These are phyloP conservation scores for Hamigera avellanea DNA, from an alignment of 495 filamentous ascomycete genomes.

Conservation along the genomic window DNA sequence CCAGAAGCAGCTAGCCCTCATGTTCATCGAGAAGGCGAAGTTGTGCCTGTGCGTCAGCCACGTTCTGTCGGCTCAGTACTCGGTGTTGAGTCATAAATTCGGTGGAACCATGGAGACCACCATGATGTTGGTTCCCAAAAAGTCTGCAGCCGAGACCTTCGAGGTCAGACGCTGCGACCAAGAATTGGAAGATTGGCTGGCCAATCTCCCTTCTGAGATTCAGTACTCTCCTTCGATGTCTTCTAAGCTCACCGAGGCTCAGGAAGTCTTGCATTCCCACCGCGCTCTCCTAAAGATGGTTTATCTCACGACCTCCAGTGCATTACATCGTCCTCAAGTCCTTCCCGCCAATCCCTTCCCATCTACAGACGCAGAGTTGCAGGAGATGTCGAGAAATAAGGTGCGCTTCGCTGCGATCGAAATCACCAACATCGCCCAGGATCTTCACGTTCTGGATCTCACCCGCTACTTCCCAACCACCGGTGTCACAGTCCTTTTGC, in stretches of 20 bases:
- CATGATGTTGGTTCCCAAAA: slow-evolving; percentile 84
- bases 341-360: slow-evolving; percentile 57
- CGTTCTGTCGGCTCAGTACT: slow-evolving; percentile 78
- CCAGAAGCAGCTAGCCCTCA: slow-evolving; percentile 62
- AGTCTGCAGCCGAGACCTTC: slow-evolving; percentile 62
- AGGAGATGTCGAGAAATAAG: slow-evolving; percentile 67
- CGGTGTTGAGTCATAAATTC: slow-evolving; percentile 72
- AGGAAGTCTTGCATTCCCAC: slow-evolving; percentile 56
- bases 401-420: slow-evolving; percentile 69
- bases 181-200: slow-evolving; percentile 61
- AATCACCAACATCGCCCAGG: slow-evolving; percentile 66
- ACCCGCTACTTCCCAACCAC: slow-evolving; percentile 75
- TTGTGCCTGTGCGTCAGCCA: slow-evolving; percentile 78
- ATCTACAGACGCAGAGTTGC: slow-evolving; percentile 47
- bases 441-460: slow-evolving; percentile 55
- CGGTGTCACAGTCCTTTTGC: slow-evolving; percentile 78
- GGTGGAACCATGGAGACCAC: slow-evolving; percentile 65
- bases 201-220: slow-evolving; percentile 55
- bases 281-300: slow-evolving; percentile 77
- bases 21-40: slow-evolving; percentile 88
- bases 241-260: slow-evolving; percentile 32
- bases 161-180: slow-evolving; percentile 62
- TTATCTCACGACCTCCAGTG: slow-evolving; percentile 76
- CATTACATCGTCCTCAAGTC: slow-evolving; percentile 79
- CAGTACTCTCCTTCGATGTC: slow-evolving; percentile 41